Percentiles rank a stretch among this genome's conserved stretches.
Evolutionary conservation across 768 basidiomycete genomes (phyloP).

Genomic region (Termitomyces sp.): DNA sequence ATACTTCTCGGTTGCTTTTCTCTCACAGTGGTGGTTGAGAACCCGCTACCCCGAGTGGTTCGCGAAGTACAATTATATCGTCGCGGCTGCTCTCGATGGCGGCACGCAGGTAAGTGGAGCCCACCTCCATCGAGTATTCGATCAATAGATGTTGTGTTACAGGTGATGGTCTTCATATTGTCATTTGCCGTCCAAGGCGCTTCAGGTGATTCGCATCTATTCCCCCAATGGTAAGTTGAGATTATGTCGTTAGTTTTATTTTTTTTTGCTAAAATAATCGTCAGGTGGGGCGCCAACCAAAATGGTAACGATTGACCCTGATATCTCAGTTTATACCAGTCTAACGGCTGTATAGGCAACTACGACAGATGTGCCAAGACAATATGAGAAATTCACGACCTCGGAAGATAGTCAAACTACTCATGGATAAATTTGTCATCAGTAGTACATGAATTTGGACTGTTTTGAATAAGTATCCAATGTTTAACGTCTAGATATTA

Average conservation of each 20-base stretch:
- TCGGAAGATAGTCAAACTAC: not conserved
- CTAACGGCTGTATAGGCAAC: constrained; percentile 21
- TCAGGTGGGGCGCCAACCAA: constrained; percentile 52
- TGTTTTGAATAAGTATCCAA: not conserved
- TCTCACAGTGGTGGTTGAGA: constrained; percentile 45
- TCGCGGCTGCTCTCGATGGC: constrained; percentile 33
- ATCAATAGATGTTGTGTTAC: constrained; percentile 20
- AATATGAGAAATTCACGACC: not conserved
- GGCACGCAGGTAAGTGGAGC: constrained; percentile 25
- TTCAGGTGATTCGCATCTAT: constrained; percentile 40
- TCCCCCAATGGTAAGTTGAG: constrained; percentile 40
- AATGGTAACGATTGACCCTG: constrained; percentile 27
- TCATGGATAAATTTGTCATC: too few species aligned
- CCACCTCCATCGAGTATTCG: not conserved
- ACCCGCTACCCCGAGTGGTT: constrained; percentile 44
- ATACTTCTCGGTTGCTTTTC: constrained; percentile 37
- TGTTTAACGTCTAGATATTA: not conserved
- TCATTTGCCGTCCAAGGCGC: constrained; percentile 51
- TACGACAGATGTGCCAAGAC: constrained; percentile 30
- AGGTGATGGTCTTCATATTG: constrained; percentile 52
- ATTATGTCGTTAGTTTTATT: not conserved
- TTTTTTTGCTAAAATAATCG: not conserved
- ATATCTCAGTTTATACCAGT: too few species aligned
- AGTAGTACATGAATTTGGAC: not conserved
- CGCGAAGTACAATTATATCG: constrained; percentile 36